Base-by-base conservation (phyloP, 176 grass and related monocot species). In the Hyparrhenia diplandra region DNA sequence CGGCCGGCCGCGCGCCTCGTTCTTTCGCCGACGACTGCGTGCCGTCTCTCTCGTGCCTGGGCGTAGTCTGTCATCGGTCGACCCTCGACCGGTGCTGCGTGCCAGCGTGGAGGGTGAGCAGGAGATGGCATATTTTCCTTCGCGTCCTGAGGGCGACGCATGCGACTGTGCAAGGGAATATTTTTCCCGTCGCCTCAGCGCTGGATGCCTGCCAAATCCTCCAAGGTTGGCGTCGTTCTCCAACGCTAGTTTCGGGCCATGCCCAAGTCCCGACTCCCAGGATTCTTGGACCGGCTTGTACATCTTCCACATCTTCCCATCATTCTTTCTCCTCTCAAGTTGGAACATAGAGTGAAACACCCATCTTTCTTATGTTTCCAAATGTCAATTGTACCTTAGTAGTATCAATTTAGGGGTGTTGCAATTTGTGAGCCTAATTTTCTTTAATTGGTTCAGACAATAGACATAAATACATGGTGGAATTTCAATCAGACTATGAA, bases 201-300 rank as follows among this genome's bases (percentile, higher is more conserved):
- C 68, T n/a, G 51, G 71, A 82, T 66, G 46, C 67, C 67, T 74
- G 81, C 34, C 66, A 67, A 64, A 87, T 23, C 62, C 2, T 74
- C 67, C 74, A 60, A n/a, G 67, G 69, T 60, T 67, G 80, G 20
- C 30, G 43, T 66, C 74, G 29, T 39, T 71, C 66, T 43, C 23
- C 35, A 83, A 83, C 59, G 46, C 58, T 79, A 81, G 35, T 78
- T 74, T 78, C 80, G 21, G 59, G 63, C 34, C 45, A 10, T 57
- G 72, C n/a, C n/a, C n/a, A n/a, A n/a, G n/a, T n/a, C n/a, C 11
- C 52, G 46, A 32, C 13, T 76, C 73, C 63, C 63, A 84, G n/a
- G 73, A 69, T 77, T 67, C 35, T 34, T 76, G 73, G 82, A 10
- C 11, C 23, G 16, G 20, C 20, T 41, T 77, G 57, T 62, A 17